Evolutionary conservation across 2,329 filamentous ascomycete species (phyloP).

Genomic region (Microcera coccophila): DNA sequence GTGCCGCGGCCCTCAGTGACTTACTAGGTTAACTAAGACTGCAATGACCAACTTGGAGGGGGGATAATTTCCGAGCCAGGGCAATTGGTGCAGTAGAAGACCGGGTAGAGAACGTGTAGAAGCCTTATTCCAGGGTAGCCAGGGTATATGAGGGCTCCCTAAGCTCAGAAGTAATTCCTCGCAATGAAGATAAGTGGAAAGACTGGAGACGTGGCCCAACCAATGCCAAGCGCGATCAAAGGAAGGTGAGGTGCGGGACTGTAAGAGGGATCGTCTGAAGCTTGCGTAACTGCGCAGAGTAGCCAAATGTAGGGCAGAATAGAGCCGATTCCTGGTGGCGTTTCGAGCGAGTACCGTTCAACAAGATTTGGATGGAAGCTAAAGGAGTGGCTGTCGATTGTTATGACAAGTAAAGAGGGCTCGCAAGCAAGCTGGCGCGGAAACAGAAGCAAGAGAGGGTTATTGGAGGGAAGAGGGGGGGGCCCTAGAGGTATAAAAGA

Average conservation of each 20-base stretch:
- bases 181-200: conserved; percentile 13
- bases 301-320: too few species aligned
- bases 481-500: conserved; percentile 32
- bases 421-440: conserved; percentile 22
- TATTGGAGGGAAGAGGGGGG: conserved; percentile 24
- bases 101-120: conserved; percentile 22
- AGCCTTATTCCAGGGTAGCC: conserved; percentile 11
- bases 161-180: conserved; percentile 19
- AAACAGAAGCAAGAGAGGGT: conserved; percentile 23
- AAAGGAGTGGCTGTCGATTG: conserved; percentile 29
- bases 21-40: conserved; percentile 28
- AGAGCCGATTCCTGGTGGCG: too few species aligned
- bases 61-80: conserved; percentile 28
- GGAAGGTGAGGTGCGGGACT: conserved; percentile 24
- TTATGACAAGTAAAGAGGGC: conserved; percentile 20
- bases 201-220: conserved; percentile 5
- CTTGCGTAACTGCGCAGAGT: neutral
- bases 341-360: neutral
- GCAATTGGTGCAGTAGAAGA: conserved; percentile 23
- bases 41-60: conserved; percentile 29
- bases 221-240: conserved; percentile 16
- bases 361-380: conserved; percentile 9
- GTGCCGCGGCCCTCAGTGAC: conserved; percentile 27
- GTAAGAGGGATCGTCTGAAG: conserved; percentile 1
- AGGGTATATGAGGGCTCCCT: conserved; percentile 19